phyloP scores from a whole-genome alignment of 2,329 filamentous ascomycete species.

The Chrysosphaeria jannelii region DNA sequence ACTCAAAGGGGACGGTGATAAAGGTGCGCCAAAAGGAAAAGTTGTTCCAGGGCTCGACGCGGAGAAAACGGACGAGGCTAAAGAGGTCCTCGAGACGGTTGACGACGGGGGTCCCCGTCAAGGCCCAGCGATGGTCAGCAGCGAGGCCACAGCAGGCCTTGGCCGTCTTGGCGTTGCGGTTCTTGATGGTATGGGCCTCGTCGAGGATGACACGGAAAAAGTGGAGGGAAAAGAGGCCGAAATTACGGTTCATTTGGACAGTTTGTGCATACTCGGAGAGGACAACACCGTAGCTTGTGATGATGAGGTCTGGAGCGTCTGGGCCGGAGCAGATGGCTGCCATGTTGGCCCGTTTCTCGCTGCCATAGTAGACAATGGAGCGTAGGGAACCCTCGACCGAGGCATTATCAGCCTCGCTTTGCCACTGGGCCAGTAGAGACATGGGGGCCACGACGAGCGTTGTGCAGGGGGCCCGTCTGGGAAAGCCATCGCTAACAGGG shows the following conservation, averaged over 20 bases:
- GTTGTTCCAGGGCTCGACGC: constrained; percentile 93
- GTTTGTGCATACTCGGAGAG: constrained; percentile 71
- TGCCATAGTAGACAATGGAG: constrained; percentile 72
- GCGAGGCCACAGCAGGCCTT: constrained; percentile 79
- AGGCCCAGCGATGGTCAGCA: constrained; percentile 64
- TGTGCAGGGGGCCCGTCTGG: constrained; percentile 41
- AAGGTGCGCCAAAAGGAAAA: constrained; percentile 99
- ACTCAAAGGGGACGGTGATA: constrained; percentile 90
- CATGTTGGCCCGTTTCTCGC: constrained; percentile 52
- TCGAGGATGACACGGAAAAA: constrained; percentile 92
- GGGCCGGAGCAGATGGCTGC: constrained; percentile 44
- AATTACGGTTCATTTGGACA: constrained; percentile 31
- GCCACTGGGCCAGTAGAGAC: constrained; percentile 89
- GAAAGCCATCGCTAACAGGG: constrained; percentile 13
- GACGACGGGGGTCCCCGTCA: constrained; percentile 90
- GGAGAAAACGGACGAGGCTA: constrained; percentile 68
- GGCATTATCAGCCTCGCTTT: constrained; percentile 77
- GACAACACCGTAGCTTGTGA: constrained; percentile 82
- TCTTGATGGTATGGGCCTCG: constrained; percentile 84
- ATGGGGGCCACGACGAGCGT: constrained; percentile 92
- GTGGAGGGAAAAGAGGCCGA: constrained; percentile 64
- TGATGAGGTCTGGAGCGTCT: constrained; percentile 61
- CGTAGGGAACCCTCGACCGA: constrained; percentile 61
- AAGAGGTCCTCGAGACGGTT: constrained; percentile 89
- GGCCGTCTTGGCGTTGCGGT: constrained; percentile 68